Base-by-base conservation (phyloP, 2,329 filamentous ascomycete genomes). In the Cercospora sesami region DNA sequence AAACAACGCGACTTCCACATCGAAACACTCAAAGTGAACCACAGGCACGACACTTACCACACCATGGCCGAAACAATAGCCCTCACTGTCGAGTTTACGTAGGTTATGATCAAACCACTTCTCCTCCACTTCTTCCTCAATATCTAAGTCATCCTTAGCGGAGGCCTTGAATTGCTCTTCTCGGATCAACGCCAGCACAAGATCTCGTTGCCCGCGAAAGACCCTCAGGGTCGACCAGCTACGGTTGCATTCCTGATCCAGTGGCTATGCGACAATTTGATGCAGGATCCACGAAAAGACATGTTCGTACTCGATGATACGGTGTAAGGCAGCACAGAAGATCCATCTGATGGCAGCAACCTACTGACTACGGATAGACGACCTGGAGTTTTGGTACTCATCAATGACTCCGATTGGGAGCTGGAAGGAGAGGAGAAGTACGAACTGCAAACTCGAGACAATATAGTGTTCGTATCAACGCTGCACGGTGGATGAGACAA, bases 341-440 rank as follows among this genome's bases (percentile, higher is more conserved):
- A 12, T 18, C 9, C 12, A 39, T 31, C 18, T 21, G 8, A 16
- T 39, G 36, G 16, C 7, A 39, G 36, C 5, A 16, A n/a, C 36
- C 5, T 39, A 39, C 28, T 62, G 60, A 59, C 55, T 7, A 31
- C 45, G 5, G 5, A 30, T 66, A 98, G 94, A 69, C 93, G 95
- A 63, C 95, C 95, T 5, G 95, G 95, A 2, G 97, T 99, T 79
- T 87, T 99, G 53, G 94, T 97, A 30, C 85, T 99, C 66, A 96
- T 99, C 80, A 99, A 99, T 78, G 95, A 99, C 75, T 92, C 93
- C 28, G 95, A 99, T 79, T 99, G 95, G 95, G 95, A 98, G 80
- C 87, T 99, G 12, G 95, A 98, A 81, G 95, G 94, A 18, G 94
- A 98, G 81, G 93, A 95, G 78, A 86, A 89, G 72, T 98, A 98